Percentiles rank a stretch among this genome's conserved stretches.
phyloP scores from a whole-genome alignment of 768 basidiomycete species.

The Pleurotus ostreatus region DNA sequence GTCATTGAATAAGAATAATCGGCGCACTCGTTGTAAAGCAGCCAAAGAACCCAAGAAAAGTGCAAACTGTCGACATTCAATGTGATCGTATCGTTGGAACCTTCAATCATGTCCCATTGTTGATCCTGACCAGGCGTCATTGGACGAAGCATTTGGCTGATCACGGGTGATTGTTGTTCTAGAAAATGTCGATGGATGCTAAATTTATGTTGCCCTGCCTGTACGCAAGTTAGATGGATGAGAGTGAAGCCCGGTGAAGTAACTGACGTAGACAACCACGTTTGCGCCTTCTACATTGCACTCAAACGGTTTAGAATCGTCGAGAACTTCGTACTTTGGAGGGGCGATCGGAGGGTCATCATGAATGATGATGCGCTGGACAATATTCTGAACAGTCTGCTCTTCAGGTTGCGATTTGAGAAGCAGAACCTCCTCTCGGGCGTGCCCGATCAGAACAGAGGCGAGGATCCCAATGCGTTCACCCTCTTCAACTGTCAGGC shows the following conservation, averaged over 20 bases:
- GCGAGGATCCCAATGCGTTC: neutral
- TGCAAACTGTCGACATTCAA: neutral
- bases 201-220: neutral
- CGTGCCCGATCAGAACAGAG: neutral
- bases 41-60: neutral
- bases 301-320: neutral
- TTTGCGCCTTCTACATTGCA: neutral
- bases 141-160: neutral
- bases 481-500: neutral
- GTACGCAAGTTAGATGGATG: neutral
- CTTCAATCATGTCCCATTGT: neutral
- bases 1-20: neutral
- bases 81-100: neutral
- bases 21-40: conserved; percentile 3
- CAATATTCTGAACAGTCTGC: neutral
- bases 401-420: no score
- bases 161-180: neutral
- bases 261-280: neutral
- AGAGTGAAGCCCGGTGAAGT: neutral
- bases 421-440: neutral
- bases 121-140: neutral
- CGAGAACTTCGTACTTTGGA: neutral
- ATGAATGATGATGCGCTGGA: neutral
- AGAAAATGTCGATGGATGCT: neutral
- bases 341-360: neutral